These are phyloP conservation scores for Pharus latifolius DNA, from an alignment of 176 grass and related monocot genomes.

Conservation along the genomic window DNA sequence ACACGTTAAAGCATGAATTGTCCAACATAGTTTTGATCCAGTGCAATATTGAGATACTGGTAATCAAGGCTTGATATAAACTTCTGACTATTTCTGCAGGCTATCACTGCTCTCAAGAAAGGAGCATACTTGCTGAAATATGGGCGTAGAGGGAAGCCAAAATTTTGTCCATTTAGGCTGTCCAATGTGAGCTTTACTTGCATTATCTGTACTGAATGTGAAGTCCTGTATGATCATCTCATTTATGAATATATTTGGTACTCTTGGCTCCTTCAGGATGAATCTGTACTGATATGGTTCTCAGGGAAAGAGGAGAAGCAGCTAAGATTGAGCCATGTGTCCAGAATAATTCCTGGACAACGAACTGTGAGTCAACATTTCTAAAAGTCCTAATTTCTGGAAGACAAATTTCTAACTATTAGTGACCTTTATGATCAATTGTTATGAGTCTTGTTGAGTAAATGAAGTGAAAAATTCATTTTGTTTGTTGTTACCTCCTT, in stretches of 20 bases:
- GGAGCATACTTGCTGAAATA: slow-evolving; percentile 81
- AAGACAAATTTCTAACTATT: background rate
- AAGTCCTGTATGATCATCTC: background rate
- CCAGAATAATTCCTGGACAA: slow-evolving; percentile 88
- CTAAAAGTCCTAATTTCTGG: background rate
- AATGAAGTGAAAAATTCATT: background rate
- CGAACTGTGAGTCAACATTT: slow-evolving; percentile 56
- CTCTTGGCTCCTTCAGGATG: slow-evolving; percentile 50
- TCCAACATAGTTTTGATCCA: background rate
- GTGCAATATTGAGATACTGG: background rate
- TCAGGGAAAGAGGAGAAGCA: slow-evolving; percentile 87
- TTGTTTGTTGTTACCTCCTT: background rate
- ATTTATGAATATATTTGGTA: background rate
- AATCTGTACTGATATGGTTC: slow-evolving; percentile 76
- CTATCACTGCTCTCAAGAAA: slow-evolving; percentile 84
- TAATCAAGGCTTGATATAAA: slow-evolving; percentile 12
- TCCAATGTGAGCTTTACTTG: slow-evolving; percentile 52
- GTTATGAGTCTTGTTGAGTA: background rate
- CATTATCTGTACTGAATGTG: background rate
- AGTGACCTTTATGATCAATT: background rate
- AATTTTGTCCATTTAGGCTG: slow-evolving; percentile 84
- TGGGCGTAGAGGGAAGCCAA: slow-evolving; percentile 73
- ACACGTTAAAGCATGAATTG: background rate
- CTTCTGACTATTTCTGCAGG: slow-evolving; percentile 30
- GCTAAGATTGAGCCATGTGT: slow-evolving; percentile 79